Evolutionary conservation across 2,329 filamentous ascomycete genomes (phyloP), one percentile per base, ranked within the genome.

Genomic region (Nemania abortiva): DNA sequence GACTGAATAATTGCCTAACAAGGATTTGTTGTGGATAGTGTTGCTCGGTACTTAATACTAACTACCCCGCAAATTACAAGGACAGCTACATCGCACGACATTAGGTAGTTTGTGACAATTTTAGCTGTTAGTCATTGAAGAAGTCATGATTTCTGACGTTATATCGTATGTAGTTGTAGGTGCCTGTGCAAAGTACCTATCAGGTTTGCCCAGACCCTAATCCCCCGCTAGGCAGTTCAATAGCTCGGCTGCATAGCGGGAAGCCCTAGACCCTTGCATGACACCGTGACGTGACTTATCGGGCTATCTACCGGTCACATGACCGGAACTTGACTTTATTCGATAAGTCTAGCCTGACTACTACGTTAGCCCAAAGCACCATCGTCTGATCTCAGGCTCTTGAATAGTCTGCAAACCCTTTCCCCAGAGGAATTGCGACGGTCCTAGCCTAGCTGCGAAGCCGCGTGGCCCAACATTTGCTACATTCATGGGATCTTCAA

Each of bases 221-320:
- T 42, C 42, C 42, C 42, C 42, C 42, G 42, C 42, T 47, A 20
- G 42, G 39, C 18, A 45, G 39, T 45, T 45, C 4, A 47, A n/a
- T 20, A 47, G 42, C 42, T 18, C 3, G 42, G 42, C 42, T 47
- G 42, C 20, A 29, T 20, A 29, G 15, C 49, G 37, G 54, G 20
- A 22, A 29, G 20, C 59, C 59, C 59, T 45, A 18, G 27, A 13
- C 31, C 34, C 55, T 27, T 62, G 57, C 52, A 66, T 61, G 18
- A 18, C 31, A 29, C 39, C 47, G 37, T 45, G 37, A 57, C 22
- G 22, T 29, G 42, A 49, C 50, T 50, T 64, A 63, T 45, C 29
- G 59, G 67, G 18, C 49, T 11, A 10, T 20, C 27, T 22, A 13
- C 65, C 64, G 68, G 56, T 68, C 68, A 70, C 68, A 67, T 70